A percentile compares a stretch with the other conserved stretches of the same genome.
Conservation (phyloP, 2,329 filamentous ascomycete genomes). For the Ceratocystis cubensis region DNA sequence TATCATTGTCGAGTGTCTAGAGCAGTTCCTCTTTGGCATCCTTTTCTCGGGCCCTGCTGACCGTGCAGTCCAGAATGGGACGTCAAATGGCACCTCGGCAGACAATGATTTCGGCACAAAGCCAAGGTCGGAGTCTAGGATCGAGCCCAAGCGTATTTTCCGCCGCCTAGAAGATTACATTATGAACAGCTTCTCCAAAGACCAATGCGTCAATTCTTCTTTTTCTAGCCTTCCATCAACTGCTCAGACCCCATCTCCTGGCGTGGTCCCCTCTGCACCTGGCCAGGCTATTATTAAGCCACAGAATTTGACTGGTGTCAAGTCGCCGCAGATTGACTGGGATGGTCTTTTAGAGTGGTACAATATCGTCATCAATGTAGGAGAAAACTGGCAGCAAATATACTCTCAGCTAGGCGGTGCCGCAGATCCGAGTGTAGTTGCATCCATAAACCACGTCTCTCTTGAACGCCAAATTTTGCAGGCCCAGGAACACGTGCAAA, state of each 20-base stretch:
- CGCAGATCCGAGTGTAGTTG: constrained; percentile 12
- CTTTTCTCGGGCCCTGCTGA: background rate
- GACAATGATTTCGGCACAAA: background rate
- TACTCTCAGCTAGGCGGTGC: constrained; percentile 29
- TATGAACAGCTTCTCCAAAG: constrained; percentile 52
- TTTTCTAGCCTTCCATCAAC: constrained; percentile 35
- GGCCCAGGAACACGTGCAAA: constrained; percentile 57
- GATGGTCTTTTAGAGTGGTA: constrained; percentile 62
- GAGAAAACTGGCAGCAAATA: constrained; percentile 49
- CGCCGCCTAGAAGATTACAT: constrained; percentile 68
- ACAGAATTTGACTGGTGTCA: constrained; percentile 33
- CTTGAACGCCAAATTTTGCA: constrained; percentile 38
- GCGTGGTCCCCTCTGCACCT: background rate
- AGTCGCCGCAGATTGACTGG: constrained; percentile 66
- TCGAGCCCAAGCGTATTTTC: constrained; percentile 43
- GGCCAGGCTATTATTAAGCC: background rate
- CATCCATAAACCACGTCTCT: constrained; percentile 28
- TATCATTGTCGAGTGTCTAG: constrained; percentile 4
- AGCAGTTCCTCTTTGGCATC: constrained; percentile 5
- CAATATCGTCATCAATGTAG: constrained; percentile 52
- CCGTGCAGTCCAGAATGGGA: background rate
- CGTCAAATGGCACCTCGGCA: background rate
- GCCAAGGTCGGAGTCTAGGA: background rate
- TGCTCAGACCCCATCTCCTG: background rate
- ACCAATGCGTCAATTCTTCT: constrained; percentile 62